Evolutionary conservation across 306 rosid genomes (phyloP).

Genomic region (Rosa persica): DNA sequence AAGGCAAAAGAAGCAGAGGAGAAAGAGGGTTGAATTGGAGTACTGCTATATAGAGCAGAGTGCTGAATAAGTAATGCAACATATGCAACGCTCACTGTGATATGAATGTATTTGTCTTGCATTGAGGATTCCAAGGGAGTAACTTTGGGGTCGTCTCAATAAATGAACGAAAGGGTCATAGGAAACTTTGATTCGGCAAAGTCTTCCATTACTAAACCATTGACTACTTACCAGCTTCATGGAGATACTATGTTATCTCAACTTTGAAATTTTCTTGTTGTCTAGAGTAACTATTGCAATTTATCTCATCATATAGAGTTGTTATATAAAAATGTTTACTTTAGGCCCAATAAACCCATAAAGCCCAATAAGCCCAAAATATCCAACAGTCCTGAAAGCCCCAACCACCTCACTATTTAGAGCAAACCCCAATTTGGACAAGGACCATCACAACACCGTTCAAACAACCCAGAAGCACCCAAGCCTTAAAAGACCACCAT

Average conservation of each 20-base stretch:
- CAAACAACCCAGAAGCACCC: too few relatives aligned
- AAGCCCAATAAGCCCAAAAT: too few relatives aligned
- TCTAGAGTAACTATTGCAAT: neutral
- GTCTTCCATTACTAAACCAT: constrained; percentile 3
- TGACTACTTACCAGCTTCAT: neutral
- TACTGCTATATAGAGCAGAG: neutral
- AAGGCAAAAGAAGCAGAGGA: constrained; percentile 26
- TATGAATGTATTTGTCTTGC: neutral
- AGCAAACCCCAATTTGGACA: too few relatives aligned
- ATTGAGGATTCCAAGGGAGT: constrained; percentile 29
- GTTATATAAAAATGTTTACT: neutral
- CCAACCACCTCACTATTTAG: too few relatives aligned
- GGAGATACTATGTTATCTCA: neutral
- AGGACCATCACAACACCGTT: too few relatives aligned
- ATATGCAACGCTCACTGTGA: neutral
- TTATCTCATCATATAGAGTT: neutral
- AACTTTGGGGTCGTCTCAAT: neutral
- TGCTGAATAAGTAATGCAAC: neutral
- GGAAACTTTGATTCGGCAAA: neutral
- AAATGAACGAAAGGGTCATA: too few relatives aligned
- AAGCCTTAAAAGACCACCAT: too few relatives aligned
- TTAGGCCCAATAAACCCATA: too few relatives aligned
- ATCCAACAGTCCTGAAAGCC: too few relatives aligned
- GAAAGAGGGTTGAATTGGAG: neutral
- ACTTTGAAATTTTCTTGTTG: neutral